Base-by-base conservation (phyloP, 441 rosid species). In the Syzygium malaccense region DNA sequence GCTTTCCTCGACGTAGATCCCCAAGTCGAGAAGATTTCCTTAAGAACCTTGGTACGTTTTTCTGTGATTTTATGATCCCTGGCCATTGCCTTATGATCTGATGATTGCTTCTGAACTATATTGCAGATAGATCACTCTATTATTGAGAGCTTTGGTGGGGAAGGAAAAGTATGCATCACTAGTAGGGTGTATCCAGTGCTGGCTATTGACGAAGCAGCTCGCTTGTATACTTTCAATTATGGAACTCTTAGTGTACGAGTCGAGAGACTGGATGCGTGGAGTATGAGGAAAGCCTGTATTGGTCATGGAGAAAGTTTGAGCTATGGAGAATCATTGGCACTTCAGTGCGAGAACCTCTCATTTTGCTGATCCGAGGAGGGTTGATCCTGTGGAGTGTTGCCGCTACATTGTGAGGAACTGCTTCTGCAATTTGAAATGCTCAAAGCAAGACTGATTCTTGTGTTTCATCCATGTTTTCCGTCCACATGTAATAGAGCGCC, bases 1-100 rank as follows among this genome's bases (percentile, higher is more conserved):
- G 94, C 96, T n/a, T 93, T 95, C 86, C 33, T 95, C 23, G 91
- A 92, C 90, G 88, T 95, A 37, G 96, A 96, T 90, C 94, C 94
- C 71, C 89, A 64, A 26, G 90, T 88, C 11, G 95, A 93, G 86
- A 95, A 92, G 90, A 90, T 96, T 88, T 91, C 97, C n/a, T 56
- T 95, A 33, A 93, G 96, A 92, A 95, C 94, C 92, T 93, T 96
- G 95, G 97, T 96, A 87, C 51, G 96, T 85, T 86, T 4, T n/a
- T 89, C 57, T 5, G 18, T 15, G 8, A 75, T 75, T 41, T 13
- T 37, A n/a, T 49, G 48, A 79, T 17, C 37, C 28, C 6, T 17
- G 26, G 68, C 66, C 20, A 4, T 32, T 2, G 10, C 58, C 57
- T 49, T n/a, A 28, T 6, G 23, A 0, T 64, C 64, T 78, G 17